phyloP scores from a whole-genome alignment of 148 eudicot genomes.

The Camellia lanceoleosa region DNA sequence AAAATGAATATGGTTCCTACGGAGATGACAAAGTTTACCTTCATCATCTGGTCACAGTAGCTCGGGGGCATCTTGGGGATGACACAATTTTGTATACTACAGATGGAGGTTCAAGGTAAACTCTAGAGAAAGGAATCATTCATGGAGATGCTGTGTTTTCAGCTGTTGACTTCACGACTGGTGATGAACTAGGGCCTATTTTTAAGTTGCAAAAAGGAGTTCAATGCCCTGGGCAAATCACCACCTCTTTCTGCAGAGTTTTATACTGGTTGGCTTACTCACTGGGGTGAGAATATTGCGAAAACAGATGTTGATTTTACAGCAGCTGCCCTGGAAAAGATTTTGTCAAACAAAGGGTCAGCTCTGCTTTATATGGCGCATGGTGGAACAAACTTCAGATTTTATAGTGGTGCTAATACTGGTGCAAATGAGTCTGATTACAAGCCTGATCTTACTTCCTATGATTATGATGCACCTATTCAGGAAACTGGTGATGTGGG shows the following conservation, averaged over 20 bases:
- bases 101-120: constrained; percentile 77
- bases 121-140: constrained; percentile 88
- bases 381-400: constrained; percentile 97
- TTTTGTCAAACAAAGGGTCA: constrained; percentile 75
- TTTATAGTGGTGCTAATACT: constrained; percentile 89
- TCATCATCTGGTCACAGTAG: constrained; percentile 63
- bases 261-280: constrained; percentile 98
- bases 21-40: constrained; percentile 87
- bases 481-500: constrained; percentile 92
- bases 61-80: constrained; percentile 71
- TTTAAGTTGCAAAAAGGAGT: constrained; percentile 87
- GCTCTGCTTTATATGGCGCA: constrained; percentile 98
- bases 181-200: constrained; percentile 92
- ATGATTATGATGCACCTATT: constrained; percentile 99
- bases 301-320: constrained; percentile 71
- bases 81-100: constrained; percentile 79
- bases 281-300: constrained; percentile 86
- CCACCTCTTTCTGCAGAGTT: constrained; percentile 94
- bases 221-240: constrained; percentile 93
- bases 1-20: constrained; percentile 92
- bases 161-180: constrained; percentile 94
- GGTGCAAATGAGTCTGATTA: constrained; percentile 69
- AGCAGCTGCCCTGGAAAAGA: constrained; percentile 69
- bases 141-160: constrained; percentile 67
- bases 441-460: constrained; percentile 94